Percentiles rank a stretch among this genome's conserved stretches.
phyloP scores from a whole-genome alignment of 2,329 filamentous ascomycete species.

The Fusarium sp. region DNA sequence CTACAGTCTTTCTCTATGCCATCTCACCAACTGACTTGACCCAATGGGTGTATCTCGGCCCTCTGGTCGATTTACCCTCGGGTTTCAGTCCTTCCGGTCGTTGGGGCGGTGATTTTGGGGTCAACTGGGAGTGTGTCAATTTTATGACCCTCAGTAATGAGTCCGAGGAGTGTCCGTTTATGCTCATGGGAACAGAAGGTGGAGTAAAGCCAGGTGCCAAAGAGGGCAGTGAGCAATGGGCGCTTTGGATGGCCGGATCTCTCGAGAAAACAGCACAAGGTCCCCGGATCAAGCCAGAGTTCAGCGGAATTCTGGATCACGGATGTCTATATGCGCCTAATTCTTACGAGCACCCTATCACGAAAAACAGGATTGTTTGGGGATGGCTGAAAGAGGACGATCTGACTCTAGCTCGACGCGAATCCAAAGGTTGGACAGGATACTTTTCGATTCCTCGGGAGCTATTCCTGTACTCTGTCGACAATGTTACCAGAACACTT shows the following conservation, averaged over 20 bases:
- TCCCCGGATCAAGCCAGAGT: slow-evolving; percentile 51
- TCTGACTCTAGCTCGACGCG: slow-evolving; percentile 56
- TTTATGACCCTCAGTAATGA: slow-evolving; percentile 57
- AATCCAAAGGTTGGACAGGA: slow-evolving; percentile 63
- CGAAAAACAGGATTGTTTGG: slow-evolving; percentile 57
- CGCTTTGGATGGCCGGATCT: slow-evolving; percentile 59
- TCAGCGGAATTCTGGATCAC: slow-evolving; percentile 61
- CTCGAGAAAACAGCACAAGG: slow-evolving; percentile 34
- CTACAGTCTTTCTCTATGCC: slow-evolving; percentile 61
- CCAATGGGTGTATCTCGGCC: slow-evolving; percentile 60
- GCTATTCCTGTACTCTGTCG: slow-evolving; percentile 55
- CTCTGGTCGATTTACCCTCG: slow-evolving; percentile 56
- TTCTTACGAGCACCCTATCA: slow-evolving; percentile 60
- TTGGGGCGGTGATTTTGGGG: slow-evolving; percentile 64
- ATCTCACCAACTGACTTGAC: slow-evolving; percentile 55
- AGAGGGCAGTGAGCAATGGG: slow-evolving; percentile 30
- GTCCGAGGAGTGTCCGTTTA: slow-evolving; percentile 52
- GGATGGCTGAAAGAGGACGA: slow-evolving; percentile 67
- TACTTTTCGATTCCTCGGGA: slow-evolving; percentile 61
- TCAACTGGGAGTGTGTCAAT: slow-evolving; percentile 65
- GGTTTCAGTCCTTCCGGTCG: slow-evolving; percentile 54
- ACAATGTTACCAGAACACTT: slow-evolving; percentile 54
- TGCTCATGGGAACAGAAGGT: slow-evolving; percentile 62
- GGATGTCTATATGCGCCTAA: slow-evolving; percentile 63
- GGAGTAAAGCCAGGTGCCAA: slow-evolving; percentile 40